Conservation (phyloP, 2,329 filamentous ascomycete species). For the Thielaviopsis musarum region DNA sequence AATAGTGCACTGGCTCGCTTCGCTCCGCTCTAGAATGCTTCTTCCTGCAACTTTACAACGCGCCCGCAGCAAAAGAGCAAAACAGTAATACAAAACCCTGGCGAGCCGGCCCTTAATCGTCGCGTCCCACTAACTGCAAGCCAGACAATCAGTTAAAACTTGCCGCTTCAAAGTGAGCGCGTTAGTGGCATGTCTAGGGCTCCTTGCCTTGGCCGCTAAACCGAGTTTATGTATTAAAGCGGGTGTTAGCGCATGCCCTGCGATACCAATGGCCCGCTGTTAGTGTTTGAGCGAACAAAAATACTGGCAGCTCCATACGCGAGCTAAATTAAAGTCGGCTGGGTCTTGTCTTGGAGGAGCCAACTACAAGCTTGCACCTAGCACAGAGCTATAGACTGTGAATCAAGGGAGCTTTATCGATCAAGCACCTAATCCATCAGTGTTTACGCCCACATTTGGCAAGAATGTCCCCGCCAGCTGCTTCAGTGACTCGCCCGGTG, state of each 20-base stretch:
- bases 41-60: no score
- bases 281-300: neutral
- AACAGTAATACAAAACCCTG: neutral
- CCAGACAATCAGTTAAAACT: neutral
- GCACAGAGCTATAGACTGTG: no score
- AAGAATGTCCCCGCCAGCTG: neutral
- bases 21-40: no score
- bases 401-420: neutral
- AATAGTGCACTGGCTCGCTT: neutral
- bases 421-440: neutral
- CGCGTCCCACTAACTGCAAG: neutral
- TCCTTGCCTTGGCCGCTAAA: neutral
- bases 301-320: neutral
- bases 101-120: neutral
- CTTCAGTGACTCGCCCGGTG: constrained; percentile 26
- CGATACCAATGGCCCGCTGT: neutral
- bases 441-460: neutral
- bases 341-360: neutral
- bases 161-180: no score
- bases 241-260: neutral
- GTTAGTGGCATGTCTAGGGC: neutral
- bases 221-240: constrained; percentile 1
- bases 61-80: no score
- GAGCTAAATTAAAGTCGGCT: neutral
- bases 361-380: neutral